phyloP scores from a whole-genome alignment of 345 rosid species.

The Pugionium dolabratum region DNA sequence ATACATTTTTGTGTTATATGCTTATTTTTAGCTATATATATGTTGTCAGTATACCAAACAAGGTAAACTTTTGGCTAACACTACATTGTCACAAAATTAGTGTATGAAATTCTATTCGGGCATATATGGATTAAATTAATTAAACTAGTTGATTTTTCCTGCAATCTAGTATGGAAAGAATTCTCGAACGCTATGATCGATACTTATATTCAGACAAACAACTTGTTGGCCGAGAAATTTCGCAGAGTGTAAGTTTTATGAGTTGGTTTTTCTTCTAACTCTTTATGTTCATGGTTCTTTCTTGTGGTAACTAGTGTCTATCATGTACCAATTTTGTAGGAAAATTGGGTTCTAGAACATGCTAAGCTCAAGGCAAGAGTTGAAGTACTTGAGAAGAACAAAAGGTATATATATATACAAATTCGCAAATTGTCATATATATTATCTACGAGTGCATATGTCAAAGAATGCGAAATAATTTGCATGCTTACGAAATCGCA shows the following conservation, averaged over 20 bases:
- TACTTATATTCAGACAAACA: slow-evolving; percentile 76
- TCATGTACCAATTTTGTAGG: slow-evolving; percentile 45
- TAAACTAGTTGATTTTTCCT: neutral
- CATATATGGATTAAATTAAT: slow-evolving; percentile 2
- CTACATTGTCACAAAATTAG: neutral
- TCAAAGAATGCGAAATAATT: neutral
- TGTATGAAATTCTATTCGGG: neutral
- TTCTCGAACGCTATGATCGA: slow-evolving; percentile 91
- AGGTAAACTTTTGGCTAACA: slow-evolving; percentile 29
- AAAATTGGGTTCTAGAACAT: slow-evolving; percentile 79
- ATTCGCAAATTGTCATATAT: neutral
- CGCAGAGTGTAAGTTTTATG: slow-evolving; percentile 49
- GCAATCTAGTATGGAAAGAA: slow-evolving; percentile 77
- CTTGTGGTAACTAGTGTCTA: slow-evolving; percentile 4
- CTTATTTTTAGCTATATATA: slow-evolving; percentile 16
- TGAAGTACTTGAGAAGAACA: slow-evolving; percentile 80
- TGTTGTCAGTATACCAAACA: slow-evolving; percentile 38
- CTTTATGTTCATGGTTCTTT: slow-evolving; percentile 19
- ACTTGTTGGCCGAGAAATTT: slow-evolving; percentile 46
- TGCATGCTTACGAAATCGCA: neutral
- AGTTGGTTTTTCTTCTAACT: slow-evolving; percentile 3
- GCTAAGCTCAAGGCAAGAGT: slow-evolving; percentile 89
- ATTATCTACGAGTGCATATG: neutral
- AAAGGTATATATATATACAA: slow-evolving; percentile 54
- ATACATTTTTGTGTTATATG: slow-evolving; percentile 34